Conservation (phyloP, 129 eudicot genomes). For the Centrapalus pauciflorus region DNA sequence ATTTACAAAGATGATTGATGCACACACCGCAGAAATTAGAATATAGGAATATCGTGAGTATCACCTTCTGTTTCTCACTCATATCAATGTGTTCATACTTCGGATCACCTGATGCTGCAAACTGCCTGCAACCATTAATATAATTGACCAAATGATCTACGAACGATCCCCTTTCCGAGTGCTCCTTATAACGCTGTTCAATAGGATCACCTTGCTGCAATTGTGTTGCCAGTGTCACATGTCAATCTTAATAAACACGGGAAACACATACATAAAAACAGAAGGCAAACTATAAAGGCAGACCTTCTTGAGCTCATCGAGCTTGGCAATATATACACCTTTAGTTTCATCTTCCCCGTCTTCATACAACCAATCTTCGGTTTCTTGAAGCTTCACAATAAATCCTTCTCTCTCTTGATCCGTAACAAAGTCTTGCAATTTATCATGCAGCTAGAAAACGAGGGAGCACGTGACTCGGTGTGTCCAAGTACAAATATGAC, state of each 20-base stretch:
- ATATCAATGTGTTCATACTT: constrained; percentile 76
- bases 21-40: not conserved
- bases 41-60: not conserved
- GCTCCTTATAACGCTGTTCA: constrained; percentile 78
- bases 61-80: constrained; percentile 77
- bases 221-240: not conserved
- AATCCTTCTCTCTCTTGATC: constrained; percentile 71
- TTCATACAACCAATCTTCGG: constrained; percentile 97
- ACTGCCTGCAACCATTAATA: constrained; percentile 66
- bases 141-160: constrained; percentile 42
- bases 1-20: not conserved
- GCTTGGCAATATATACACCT: constrained; percentile 78
- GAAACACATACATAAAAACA: not conserved
- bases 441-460: constrained; percentile 62
- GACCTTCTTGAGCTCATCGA: constrained; percentile 91
- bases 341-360: constrained; percentile 96
- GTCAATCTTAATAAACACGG: not conserved
- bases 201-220: constrained; percentile 82
- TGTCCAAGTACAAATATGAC: too few species aligned
- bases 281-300: not conserved
- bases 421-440: constrained; percentile 61
- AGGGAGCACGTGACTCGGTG: not conserved
- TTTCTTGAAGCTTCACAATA: constrained; percentile 61
- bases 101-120: constrained; percentile 63
- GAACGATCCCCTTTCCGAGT: constrained; percentile 53